Evolutionary conservation across 148 eudicot species (phyloP), one percentile per base, ranked within the genome.

Genomic region (Cornus controversa): DNA sequence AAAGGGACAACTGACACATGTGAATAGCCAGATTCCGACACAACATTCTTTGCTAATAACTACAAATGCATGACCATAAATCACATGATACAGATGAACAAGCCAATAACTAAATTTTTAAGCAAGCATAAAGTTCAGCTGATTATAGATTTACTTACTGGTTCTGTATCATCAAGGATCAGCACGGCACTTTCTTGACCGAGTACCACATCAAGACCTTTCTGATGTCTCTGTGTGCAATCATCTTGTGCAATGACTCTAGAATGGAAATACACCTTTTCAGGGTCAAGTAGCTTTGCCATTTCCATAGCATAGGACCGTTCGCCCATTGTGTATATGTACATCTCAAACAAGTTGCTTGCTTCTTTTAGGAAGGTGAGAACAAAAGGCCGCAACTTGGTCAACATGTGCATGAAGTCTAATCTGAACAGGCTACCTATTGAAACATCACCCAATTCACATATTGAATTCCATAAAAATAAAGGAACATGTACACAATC

Each of bases 241-340:
- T 96, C 94, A 53, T 83, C 90, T 78, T 93, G 93, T 27, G 99
- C 92, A 68, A 95, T 93, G 65, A 96, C 89, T 87, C 89, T 93
- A 85, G 83, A 80, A 65, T 34, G 62, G 63, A 80, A 76, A 64
- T 76, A 80, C 0, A 71, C 29, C 34, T 73, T 29, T n/a, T 65
- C 88, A 47, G 99, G 98, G 70, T 84, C 87, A 63, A 60, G 64
- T 9, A 60, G 64, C 64, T 76, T 85, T 75, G 97, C 97, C 99
- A 96, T 96, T 86, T 91, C 90, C 68, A 86, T 23, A 14, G 98
- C 98, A 80, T 96, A 93, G 10, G 87, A 75, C 9, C 89, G 88
- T 66, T 96, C 98, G 26, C 99, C 99, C 99, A 93, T 96, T 20
- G 99, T 96, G 75, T 91, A 96, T 47, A 96, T 96, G 80, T 90